Conservation (phyloP, 208 protist species). For the Trypanosoma grayi region DNA sequence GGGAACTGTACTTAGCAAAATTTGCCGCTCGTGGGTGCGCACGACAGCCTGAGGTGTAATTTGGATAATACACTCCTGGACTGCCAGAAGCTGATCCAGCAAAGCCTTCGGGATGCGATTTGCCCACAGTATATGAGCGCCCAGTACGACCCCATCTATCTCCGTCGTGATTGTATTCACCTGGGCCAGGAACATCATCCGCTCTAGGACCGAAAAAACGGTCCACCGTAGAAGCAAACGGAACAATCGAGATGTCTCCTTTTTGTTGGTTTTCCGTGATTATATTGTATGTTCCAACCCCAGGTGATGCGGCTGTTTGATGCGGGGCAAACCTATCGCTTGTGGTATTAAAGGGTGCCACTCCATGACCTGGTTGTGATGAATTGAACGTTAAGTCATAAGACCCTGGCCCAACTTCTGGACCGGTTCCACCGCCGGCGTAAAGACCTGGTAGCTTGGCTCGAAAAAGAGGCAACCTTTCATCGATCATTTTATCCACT, state of each 20-base stretch:
- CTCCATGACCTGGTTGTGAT: conserved; percentile 28
- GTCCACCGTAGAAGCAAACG: conserved; percentile 61
- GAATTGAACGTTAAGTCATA: conserved; percentile 48
- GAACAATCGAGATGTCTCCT: conserved; percentile 39
- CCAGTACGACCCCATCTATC: conserved; percentile 6
- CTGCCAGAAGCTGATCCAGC: conserved; percentile 10
- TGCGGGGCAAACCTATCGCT: conserved; percentile 39
- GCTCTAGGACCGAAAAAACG: conserved; percentile 40
- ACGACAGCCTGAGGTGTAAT: conserved; percentile 36
- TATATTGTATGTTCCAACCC: conserved; percentile 61
- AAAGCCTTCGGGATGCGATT: neutral
- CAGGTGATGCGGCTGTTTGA: conserved; percentile 40
- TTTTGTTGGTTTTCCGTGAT: conserved; percentile 4
- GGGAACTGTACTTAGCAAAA: conserved; percentile 63
- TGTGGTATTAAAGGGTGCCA: conserved; percentile 76
- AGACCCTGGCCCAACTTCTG: conserved; percentile 65
- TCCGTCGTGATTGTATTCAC: conserved; percentile 39
- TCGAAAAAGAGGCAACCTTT: conserved; percentile 75
- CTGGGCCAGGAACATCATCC: conserved; percentile 59
- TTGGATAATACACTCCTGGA: conserved; percentile 60
- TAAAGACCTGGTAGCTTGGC: conserved; percentile 48
- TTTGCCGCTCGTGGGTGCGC: conserved; percentile 39
- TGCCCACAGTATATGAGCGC: conserved; percentile 10
- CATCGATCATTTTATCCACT: conserved; percentile 31
- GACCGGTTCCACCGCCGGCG: conserved; percentile 30